These are phyloP conservation scores for Sporothrix pseudoabietina DNA, from an alignment of 2,329 filamentous ascomycete genomes.

Conservation along the genomic window DNA sequence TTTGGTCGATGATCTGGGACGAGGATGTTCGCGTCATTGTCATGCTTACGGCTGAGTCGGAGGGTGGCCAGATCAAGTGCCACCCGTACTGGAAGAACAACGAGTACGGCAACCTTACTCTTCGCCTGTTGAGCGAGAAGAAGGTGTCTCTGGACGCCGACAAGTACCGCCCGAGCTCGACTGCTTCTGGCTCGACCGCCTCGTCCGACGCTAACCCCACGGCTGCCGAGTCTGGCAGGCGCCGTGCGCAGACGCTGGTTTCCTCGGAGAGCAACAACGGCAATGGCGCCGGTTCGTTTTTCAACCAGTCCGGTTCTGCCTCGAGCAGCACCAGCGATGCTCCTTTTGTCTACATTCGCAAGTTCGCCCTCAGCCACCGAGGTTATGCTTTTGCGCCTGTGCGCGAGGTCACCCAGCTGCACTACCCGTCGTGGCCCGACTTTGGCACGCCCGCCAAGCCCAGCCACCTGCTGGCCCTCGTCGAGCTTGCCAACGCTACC, in stretches of 20 bases:
- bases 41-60: conserved; percentile 92
- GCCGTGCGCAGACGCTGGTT: conserved; percentile 42
- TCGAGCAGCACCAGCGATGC: conserved; percentile 52
- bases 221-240: conserved; percentile 21
- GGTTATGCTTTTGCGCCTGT: conserved; percentile 79
- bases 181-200: conserved; percentile 34
- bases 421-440: conserved; percentile 96
- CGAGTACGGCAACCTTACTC: conserved; percentile 74
- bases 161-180: conserved; percentile 50
- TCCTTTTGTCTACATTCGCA: conserved; percentile 80
- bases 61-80: conserved; percentile 91
- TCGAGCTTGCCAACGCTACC: conserved; percentile 84
- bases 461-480: conserved; percentile 78
- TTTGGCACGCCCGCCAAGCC: conserved; percentile 92
- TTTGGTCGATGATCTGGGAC: conserved; percentile 98
- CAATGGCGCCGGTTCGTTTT: not conserved
- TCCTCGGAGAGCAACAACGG: conserved; percentile 42
- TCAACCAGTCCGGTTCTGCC: not conserved
- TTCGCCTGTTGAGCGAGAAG: conserved; percentile 79
- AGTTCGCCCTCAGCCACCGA: conserved; percentile 79
- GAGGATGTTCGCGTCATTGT: conserved; percentile 93
- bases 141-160: conserved; percentile 75
- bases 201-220: not conserved
- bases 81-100: conserved; percentile 87
- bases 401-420: conserved; percentile 89